A percentile compares a stretch with the other conserved stretches of the same genome.
These are phyloP conservation scores for Naganishia antarctica DNA, from an alignment of 768 basidiomycete genomes.

Conservation along the genomic window DNA sequence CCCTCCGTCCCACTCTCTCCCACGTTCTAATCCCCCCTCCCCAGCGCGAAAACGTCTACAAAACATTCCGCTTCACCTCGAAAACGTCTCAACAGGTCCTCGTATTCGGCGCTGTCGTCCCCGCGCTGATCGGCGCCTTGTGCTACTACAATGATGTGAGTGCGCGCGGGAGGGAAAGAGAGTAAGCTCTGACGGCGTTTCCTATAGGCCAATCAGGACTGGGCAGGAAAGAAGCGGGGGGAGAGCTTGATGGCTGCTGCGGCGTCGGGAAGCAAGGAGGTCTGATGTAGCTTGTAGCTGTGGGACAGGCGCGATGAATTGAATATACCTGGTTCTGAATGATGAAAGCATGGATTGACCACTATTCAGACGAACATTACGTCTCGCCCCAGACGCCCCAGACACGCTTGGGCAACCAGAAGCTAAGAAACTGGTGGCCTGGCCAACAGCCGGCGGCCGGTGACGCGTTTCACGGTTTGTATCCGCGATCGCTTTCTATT, in stretches of 20 bases:
- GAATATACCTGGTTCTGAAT: no score
- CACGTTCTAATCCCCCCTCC: conserved; percentile 5
- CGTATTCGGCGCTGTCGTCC: conserved; percentile 63
- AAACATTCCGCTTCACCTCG: conserved; percentile 74
- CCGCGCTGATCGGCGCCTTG: conserved; percentile 50
- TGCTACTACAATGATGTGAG: conserved; percentile 43
- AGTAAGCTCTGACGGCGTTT: not conserved
- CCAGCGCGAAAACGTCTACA: conserved; percentile 78
- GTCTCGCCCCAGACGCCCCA: no score
- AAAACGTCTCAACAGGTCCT: conserved; percentile 60
- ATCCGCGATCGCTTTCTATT: no score
- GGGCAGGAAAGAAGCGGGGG: conserved; percentile 39
- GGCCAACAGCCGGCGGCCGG: no score
- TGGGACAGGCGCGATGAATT: no score
- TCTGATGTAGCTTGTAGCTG: no score
- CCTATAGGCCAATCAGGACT: conserved; percentile 39
- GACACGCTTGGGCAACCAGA: no score
- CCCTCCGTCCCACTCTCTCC: not conserved
- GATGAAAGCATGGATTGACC: no score
- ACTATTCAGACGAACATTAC: no score
- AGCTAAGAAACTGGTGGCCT: no score
- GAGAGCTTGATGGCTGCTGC: conserved; percentile 17
- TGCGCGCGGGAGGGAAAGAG: not conserved
- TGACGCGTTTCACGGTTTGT: no score
- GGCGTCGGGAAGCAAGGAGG: not conserved